A percentile compares a stretch with the other conserved stretches of the same genome.
These are phyloP conservation scores for Tetrapisispora taiwanensis DNA, from an alignment of 805 yeast species.

Conservation along the genomic window DNA sequence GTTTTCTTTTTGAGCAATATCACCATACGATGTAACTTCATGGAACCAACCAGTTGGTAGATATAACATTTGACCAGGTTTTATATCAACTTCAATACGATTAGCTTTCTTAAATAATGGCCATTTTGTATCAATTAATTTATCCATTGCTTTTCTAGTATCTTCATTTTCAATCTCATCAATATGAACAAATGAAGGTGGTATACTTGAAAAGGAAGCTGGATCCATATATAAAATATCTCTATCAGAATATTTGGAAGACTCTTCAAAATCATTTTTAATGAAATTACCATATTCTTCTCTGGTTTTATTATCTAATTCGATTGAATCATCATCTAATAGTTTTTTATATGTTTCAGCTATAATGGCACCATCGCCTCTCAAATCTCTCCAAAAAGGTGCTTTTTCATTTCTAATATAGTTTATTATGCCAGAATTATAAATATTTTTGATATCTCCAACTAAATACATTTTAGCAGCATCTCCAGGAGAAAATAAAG, in stretches of 20 bases:
- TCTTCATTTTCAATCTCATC: slow-evolving; percentile 37
- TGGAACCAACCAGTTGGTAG: slow-evolving; percentile 78
- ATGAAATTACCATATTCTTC: slow-evolving; percentile 18
- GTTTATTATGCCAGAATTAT: slow-evolving; percentile 57
- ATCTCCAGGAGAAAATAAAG: slow-evolving; percentile 54
- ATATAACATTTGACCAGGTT: slow-evolving; percentile 58
- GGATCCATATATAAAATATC: slow-evolving; percentile 36
- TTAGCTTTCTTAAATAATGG: slow-evolving; percentile 39
- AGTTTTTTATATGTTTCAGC: slow-evolving; percentile 41
- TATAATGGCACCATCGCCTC: slow-evolving; percentile 52
- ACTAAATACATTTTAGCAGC: slow-evolving; percentile 50
- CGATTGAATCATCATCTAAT: slow-evolving; percentile 25
- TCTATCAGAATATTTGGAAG: slow-evolving; percentile 12
- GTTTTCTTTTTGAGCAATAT: slow-evolving; percentile 9
- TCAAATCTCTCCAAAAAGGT: slow-evolving; percentile 51
- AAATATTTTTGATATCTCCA: slow-evolving; percentile 48
- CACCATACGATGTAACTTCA: slow-evolving; percentile 60
- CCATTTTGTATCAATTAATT: slow-evolving; percentile 34
- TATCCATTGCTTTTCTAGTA: slow-evolving; percentile 23
- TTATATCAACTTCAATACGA: slow-evolving; percentile 37
- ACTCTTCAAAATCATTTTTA: slow-evolving; percentile 20
- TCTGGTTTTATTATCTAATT: slow-evolving; percentile 15
- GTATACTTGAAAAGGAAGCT: slow-evolving; percentile 57
- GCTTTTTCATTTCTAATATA: slow-evolving; percentile 45
- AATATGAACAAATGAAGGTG: slow-evolving; percentile 52